phyloP scores from a whole-genome alignment of 345 rosid genomes.

The Moricandia arvensis region DNA sequence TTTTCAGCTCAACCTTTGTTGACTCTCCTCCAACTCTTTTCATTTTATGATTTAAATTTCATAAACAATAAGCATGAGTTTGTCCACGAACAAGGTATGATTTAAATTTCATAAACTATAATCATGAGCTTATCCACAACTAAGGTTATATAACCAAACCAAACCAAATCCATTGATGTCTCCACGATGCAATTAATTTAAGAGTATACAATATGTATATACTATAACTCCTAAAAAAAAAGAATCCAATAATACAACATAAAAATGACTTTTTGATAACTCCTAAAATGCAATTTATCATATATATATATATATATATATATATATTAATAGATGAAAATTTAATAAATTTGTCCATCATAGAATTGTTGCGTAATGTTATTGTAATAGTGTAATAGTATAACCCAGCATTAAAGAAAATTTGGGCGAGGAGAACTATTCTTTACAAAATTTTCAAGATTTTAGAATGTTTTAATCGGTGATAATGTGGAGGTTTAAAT shows the following conservation, averaged over 20 bases:
- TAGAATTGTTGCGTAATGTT: no score
- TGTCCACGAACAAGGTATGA: slow-evolving; percentile 19
- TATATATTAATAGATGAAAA: no score
- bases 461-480: neutral
- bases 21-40: slow-evolving; percentile 13
- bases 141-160: neutral
- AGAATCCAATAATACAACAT: no score
- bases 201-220: neutral
- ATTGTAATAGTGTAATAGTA: no score
- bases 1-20: slow-evolving; percentile 28
- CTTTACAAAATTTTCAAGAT: neutral
- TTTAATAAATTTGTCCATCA: no score
- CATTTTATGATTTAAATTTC: neutral
- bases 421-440: neutral
- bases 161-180: slow-evolving; percentile 1
- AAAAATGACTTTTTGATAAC: no score
- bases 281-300: no score
- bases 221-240: no score
- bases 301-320: no score
- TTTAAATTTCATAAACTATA: neutral
- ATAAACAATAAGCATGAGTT: slow-evolving; percentile 6
- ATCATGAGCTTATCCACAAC: slow-evolving; percentile 28
- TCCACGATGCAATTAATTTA: neutral
- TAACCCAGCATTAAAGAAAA: no score
- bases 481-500: neutral